A percentile compares a stretch with the other conserved stretches of the same genome.
Conservation (phyloP, 192 early-diverging fungal genomes). For the Backusella westeae region DNA sequence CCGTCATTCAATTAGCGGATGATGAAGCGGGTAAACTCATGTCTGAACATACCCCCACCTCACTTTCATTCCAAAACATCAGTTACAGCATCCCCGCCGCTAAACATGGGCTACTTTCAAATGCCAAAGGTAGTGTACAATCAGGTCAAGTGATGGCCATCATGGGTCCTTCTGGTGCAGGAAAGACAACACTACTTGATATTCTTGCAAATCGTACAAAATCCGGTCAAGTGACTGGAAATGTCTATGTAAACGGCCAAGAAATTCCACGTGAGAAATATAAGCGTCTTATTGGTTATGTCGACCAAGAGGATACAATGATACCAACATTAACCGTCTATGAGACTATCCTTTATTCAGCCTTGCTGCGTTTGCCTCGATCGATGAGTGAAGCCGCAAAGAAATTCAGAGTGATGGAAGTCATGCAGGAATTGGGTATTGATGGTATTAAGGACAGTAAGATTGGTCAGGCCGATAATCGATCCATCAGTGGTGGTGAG, state of each 20-base stretch:
- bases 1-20: constrained; percentile 45
- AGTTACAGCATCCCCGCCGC: constrained; percentile 49
- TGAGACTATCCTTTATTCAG: constrained; percentile 87
- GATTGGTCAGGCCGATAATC: constrained; percentile 69
- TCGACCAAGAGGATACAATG: constrained; percentile 57
- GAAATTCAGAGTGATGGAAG: constrained; percentile 67
- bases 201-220: constrained; percentile 81
- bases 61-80: constrained; percentile 63
- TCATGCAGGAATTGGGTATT: constrained; percentile 87
- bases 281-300: constrained; percentile 73
- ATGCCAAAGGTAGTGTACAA: constrained; percentile 70
- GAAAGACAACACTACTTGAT: constrained; percentile 90
- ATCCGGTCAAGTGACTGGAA: constrained; percentile 64
- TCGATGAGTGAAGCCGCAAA: constrained; percentile 68
- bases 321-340: constrained; percentile 63
- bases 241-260: constrained; percentile 78
- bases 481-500: constrained; percentile 92
- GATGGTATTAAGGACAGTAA: constrained; percentile 74
- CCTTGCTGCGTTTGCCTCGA: constrained; percentile 76
- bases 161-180: constrained; percentile 90
- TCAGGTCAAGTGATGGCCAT: constrained; percentile 92
- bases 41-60: constrained; percentile 69
- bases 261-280: constrained; percentile 63
- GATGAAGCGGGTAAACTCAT: constrained; percentile 67
- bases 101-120: constrained; percentile 56